Evolutionary conservation across 192 early-diverging fungal genomes (phyloP).

Genomic region (Backusella liffmaniae): DNA sequence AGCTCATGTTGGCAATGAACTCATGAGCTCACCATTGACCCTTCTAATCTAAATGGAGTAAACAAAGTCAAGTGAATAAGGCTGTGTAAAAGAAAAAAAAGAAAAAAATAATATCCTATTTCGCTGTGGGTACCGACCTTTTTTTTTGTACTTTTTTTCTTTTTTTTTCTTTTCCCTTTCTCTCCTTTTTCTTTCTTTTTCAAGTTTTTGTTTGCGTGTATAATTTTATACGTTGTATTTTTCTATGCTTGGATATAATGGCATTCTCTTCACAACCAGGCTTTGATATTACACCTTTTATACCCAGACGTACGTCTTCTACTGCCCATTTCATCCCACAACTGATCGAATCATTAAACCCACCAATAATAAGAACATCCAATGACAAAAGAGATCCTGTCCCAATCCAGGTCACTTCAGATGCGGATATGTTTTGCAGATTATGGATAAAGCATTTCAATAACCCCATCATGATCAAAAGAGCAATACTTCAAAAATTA

Average conservation of each 20-base stretch:
- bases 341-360: conserved; percentile 13
- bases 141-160: background rate
- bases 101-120: background rate
- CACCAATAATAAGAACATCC: background rate
- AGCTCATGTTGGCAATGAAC: background rate
- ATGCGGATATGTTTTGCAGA: conserved; percentile 20
- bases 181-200: background rate
- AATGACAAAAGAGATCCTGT: conserved; percentile 6
- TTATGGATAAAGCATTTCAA: background rate
- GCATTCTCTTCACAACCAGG: background rate
- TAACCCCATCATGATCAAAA: conserved; percentile 5
- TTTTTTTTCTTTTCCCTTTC: background rate
- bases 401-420: conserved; percentile 19
- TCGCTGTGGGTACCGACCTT: background rate
- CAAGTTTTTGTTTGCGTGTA: background rate
- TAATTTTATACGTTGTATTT: background rate
- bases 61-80: background rate
- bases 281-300: conserved; percentile 18
- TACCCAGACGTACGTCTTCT: conserved; percentile 26
- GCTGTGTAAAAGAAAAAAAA: background rate
- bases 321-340: conserved; percentile 11
- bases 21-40: background rate
- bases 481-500: conserved; percentile 12
- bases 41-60: background rate
- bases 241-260: conserved; percentile 8